Evolutionary conservation across 257 asterid genomes (phyloP).

Genomic region (Solanum rostratum): DNA sequence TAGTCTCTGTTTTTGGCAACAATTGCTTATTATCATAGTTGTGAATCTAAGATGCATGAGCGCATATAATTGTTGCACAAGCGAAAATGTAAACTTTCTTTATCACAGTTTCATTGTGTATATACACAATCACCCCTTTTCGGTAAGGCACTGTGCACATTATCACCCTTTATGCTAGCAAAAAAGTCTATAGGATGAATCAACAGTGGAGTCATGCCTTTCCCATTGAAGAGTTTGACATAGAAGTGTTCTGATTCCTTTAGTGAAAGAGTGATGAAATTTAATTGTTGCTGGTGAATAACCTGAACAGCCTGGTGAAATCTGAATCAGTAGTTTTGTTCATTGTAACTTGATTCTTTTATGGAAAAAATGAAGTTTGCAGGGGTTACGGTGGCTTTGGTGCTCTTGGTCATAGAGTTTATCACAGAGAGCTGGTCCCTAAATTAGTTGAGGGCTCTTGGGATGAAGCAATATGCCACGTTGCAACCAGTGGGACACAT

Average conservation of each 20-base stretch:
- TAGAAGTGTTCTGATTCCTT: neutral
- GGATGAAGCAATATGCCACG: slow-evolving; percentile 56
- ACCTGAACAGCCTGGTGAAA: neutral
- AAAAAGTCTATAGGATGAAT: neutral
- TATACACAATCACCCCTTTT: neutral
- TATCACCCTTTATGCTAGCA: neutral
- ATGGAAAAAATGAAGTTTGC: slow-evolving; percentile 53
- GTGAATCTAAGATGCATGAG: neutral
- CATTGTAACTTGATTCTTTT: slow-evolving; percentile 27
- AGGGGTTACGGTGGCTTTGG: slow-evolving; percentile 99
- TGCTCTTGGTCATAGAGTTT: slow-evolving; percentile 93
- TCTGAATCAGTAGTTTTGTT: neutral
- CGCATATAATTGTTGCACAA: neutral
- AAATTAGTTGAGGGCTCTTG: slow-evolving; percentile 76
- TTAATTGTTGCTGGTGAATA: neutral
- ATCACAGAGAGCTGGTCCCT: slow-evolving; percentile 73
- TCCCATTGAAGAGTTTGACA: neutral
- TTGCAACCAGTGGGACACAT: slow-evolving; percentile 89
- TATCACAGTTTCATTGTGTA: neutral
- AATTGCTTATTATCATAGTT: neutral
- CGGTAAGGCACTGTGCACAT: neutral
- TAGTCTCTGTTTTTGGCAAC: neutral
- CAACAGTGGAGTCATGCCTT: neutral
- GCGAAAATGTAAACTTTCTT: neutral
- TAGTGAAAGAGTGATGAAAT: neutral